Base-by-base conservation (phyloP, 305 asterid genomes). In the Coffea humblotiana region DNA sequence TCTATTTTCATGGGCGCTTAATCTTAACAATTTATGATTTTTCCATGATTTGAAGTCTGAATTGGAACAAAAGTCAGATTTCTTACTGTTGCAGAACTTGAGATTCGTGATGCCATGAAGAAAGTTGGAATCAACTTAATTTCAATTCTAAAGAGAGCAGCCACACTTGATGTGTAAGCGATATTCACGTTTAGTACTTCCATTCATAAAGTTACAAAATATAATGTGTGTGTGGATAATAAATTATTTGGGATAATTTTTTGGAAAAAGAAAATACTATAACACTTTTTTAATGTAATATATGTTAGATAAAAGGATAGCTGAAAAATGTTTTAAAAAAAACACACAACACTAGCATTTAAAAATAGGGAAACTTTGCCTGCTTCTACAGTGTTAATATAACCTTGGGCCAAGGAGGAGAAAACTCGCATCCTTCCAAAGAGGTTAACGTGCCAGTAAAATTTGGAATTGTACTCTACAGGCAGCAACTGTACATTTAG, bases 401-500 rank as follows among this genome's bases (percentile, higher is more conserved):
- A 37, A 15, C 19, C n/a, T 18, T 37, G 60, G 35, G 61, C 61
- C 18, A 67, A 21, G 58, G 29, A 77, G 54, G 45, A 14, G 49
- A 48, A 51, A 78, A 60, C n/a, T 71, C 15, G 35, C 32, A 48
- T 3, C n/a, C 70, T 21, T 37, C 70, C 18, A 35, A 52, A 63
- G 18, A 29, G 58, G 72, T 61, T 61, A 37, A 23, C 9, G 3
- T 40, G 71, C 64, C 56, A 29, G 65, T 71, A 49, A 19, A 60
- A 54, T 8, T 45, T 19, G 25, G 19, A 40, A 52, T 52, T 71
- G 43, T 64, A 45, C 76, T 48, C 75, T 68, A 75, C 84, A 85
- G 77, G 71, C 78, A 78, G 77, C 74, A 58, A 72, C 82, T 84
- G 81, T 72, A 81, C 81, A 82, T 48, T 70, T 77, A 77, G 64